A percentile compares a stretch with the other conserved stretches of the same genome.
phyloP scores from a whole-genome alignment of 2,329 filamentous ascomycete genomes.

The Exophiala sp. region DNA sequence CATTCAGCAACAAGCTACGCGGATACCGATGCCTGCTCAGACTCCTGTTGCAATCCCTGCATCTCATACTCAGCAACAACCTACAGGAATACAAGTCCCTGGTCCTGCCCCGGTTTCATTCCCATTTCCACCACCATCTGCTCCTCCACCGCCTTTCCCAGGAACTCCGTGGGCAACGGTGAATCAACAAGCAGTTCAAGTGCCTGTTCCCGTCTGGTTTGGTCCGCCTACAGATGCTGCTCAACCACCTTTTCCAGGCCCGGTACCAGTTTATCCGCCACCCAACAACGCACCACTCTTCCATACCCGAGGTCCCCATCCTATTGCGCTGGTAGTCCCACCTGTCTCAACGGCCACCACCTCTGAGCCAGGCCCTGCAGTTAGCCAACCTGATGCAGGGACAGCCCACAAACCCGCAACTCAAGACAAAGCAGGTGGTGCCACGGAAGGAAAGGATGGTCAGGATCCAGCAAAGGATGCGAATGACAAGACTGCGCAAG shows the following conservation, averaged over 20 bases:
- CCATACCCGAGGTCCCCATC: slow-evolving; percentile 1
- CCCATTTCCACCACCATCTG: neutral
- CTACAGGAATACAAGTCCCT: neutral
- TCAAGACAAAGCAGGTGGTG: neutral
- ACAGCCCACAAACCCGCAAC: neutral
- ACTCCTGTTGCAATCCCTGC: slow-evolving; percentile 1
- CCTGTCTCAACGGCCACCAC: neutral
- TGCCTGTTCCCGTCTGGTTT: slow-evolving; percentile 5
- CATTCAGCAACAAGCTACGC: neutral
- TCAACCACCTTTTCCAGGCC: slow-evolving; percentile 3
- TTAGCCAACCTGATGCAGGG: neutral
- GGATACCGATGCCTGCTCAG: neutral
- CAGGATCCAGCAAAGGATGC: neutral
- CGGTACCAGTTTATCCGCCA: slow-evolving; percentile 10
- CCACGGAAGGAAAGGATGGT: neutral
- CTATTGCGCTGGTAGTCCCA: neutral
- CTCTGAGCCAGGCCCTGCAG: neutral
- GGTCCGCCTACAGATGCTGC: slow-evolving; percentile 2
- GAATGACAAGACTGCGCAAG: too few relatives aligned
- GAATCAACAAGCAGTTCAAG: slow-evolving; percentile 2
- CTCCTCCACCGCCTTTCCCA: neutral
- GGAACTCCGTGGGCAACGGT: neutral
- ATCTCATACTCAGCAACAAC: neutral
- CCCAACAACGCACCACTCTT: slow-evolving; percentile 8
- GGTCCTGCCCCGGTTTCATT: neutral